Evolutionary conservation across 352 stramenopile genomes (phyloP).

Genomic region (Phytophthora macrochlamydospora): DNA sequence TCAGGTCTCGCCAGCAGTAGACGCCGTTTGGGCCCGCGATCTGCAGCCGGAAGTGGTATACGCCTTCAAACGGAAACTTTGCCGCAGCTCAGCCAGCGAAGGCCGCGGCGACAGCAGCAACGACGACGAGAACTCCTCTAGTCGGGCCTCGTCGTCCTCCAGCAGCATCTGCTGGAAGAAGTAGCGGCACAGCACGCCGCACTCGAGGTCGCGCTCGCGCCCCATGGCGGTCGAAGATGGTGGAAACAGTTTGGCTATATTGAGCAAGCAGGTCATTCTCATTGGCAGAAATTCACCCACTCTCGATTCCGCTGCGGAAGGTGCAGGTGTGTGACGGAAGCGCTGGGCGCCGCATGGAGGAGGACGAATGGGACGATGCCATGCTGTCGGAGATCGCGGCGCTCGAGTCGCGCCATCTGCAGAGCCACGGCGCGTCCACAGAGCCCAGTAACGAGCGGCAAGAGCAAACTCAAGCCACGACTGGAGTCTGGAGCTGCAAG

Average conservation of each 20-base stretch:
- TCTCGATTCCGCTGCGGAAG: not conserved
- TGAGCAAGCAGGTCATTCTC: slow-evolving; percentile 13
- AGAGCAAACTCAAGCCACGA: slow-evolving; percentile 10
- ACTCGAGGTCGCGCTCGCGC: slow-evolving; percentile 12
- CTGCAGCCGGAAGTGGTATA: slow-evolving; percentile 83
- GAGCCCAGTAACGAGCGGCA: not conserved
- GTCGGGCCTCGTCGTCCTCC: slow-evolving; percentile 41
- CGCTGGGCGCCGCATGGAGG: slow-evolving; percentile 29
- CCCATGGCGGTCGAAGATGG: slow-evolving; percentile 10
- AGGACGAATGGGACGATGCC: slow-evolving; percentile 88
- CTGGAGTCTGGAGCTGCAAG: slow-evolving; percentile 40
- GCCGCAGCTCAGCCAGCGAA: slow-evolving; percentile 64
- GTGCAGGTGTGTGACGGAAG: not conserved
- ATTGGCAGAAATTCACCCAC: slow-evolving; percentile 19
- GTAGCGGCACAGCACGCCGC: slow-evolving; percentile 78
- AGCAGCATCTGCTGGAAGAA: slow-evolving; percentile 83
- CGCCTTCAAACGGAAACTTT: slow-evolving; percentile 79
- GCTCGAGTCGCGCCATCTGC: slow-evolving; percentile 57
- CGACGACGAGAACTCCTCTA: slow-evolving; percentile 62
- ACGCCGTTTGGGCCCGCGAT: slow-evolving; percentile 20
- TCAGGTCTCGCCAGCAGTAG: slow-evolving; percentile 86
- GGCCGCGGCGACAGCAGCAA: slow-evolving; percentile 69
- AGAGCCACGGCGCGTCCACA: slow-evolving; percentile 4
- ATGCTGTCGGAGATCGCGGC: slow-evolving; percentile 71
- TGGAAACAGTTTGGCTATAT: not conserved